Evolutionary conservation across 1,139 yeast genomes (phyloP).

Genomic region (Lodderomyces elongisporus): DNA sequence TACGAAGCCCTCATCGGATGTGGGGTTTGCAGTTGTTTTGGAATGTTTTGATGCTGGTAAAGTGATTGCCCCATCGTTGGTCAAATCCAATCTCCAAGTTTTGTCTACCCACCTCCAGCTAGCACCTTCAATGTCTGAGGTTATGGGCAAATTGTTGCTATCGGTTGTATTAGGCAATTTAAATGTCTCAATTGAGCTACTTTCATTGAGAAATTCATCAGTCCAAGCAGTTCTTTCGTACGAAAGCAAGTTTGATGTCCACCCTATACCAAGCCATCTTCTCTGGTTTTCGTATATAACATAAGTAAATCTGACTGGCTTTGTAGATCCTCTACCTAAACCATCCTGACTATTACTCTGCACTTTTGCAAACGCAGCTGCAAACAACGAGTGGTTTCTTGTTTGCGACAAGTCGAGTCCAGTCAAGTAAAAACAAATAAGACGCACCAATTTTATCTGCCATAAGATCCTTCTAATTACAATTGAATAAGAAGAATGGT

Average conservation of each 20-base stretch:
- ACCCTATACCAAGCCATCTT: conserved; percentile 96
- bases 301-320: conserved; percentile 82
- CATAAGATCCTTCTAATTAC: conserved; percentile 78
- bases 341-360: conserved; percentile 36
- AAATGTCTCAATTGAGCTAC: conserved; percentile 62
- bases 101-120: conserved; percentile 94
- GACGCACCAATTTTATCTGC: conserved; percentile 70
- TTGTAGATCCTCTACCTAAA: conserved; percentile 22
- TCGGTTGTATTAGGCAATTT: conserved; percentile 66
- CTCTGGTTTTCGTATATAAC: conserved; percentile 95
- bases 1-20: conserved; percentile 76
- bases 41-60: conserved; percentile 57
- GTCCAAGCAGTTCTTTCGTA: conserved; percentile 97
- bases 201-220: conserved; percentile 87
- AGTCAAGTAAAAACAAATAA: conserved; percentile 72
- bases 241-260: conserved; percentile 88
- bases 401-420: conserved; percentile 76
- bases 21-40: conserved; percentile 74
- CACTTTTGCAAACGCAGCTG: conserved; percentile 58
- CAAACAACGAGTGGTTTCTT: conserved; percentile 43
- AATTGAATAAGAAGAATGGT: conserved; percentile 80
- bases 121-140: conserved; percentile 43
- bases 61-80: conserved; percentile 82
- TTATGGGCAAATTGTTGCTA: conserved; percentile 20
- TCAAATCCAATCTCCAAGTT: conserved; percentile 84